Evolutionary conservation across 768 basidiomycete genomes (phyloP), one percentile per base, ranked within the genome.

Genomic region (Trametes gibbosa): DNA sequence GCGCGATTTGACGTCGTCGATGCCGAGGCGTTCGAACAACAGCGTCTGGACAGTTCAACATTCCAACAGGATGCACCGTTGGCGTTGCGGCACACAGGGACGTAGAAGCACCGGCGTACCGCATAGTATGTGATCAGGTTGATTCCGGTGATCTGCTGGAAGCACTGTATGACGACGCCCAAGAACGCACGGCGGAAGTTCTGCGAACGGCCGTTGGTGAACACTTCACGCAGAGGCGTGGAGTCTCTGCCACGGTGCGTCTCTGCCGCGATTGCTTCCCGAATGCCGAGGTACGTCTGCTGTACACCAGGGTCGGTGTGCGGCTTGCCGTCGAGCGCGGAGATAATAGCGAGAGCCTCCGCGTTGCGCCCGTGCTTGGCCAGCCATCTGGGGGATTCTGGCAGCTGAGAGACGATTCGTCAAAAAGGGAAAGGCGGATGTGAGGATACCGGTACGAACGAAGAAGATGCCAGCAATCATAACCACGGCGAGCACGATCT

Each of bases 111-210:
- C 66, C 68, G 25, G 77, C 82, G 50, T 72, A 83, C 73, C 17
- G 61, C 61, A 29, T 62, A 62, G 34, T 84, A 87, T 1, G 83
- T 85, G 68, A 87, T 85, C 57, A 87, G 67, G 67, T 84, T 86
- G 70, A 85, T 84, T 7, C 85, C 85, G 5, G 83, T 81, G 29
- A 87, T 84, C 73, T 87, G 86, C 68, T 87, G 84, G 74, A 86
- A 86, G 66, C 83, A 83, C 64, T 87, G 86, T 47, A 80, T 80
- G 47, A 79, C 70, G 21, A 86, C 73, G 2, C 81, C 87, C 46
- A 86, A 67, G 46, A 76, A 68, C 16, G 81, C 81, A 42, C 86
- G 74, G 42, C 84, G 74, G 71, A 86, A 83, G 70, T 87, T 85
- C 67, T 87, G 86, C 21, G 72, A 73, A 25, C 78, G 80, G 0